Evolutionary conservation across 2,329 filamentous ascomycete species (phyloP).

Genomic region (Simplicillium aogashimaense): DNA sequence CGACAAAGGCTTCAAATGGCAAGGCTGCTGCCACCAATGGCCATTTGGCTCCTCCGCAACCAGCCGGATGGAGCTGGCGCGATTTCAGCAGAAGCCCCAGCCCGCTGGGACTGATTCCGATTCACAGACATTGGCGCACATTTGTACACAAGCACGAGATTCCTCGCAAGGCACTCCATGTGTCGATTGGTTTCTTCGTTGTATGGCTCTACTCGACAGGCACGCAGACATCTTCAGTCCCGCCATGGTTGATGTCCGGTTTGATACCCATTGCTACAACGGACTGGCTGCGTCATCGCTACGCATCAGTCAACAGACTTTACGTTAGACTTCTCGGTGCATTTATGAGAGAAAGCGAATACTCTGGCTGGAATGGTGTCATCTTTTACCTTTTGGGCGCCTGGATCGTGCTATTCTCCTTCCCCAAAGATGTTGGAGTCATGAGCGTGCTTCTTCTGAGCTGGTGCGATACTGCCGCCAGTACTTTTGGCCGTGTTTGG

Average conservation of each 20-base stretch:
- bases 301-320: conserved; percentile 69
- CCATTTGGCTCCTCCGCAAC: conserved; percentile 59
- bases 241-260: conserved; percentile 71
- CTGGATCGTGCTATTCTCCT: conserved; percentile 75
- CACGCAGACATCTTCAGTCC: conserved; percentile 65
- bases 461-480: conserved; percentile 97
- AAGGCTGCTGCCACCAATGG: conserved; percentile 40
- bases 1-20: conserved; percentile 18
- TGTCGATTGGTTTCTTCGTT: conserved; percentile 93
- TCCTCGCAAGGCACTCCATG: conserved; percentile 83
- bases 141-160: conserved; percentile 97
- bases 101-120: conserved; percentile 86
- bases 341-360: conserved; percentile 95
- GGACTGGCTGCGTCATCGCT: conserved; percentile 77
- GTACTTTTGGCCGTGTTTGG: conserved; percentile 84
- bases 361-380: conserved; percentile 88
- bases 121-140: conserved; percentile 82
- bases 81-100: conserved; percentile 87
- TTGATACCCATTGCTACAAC: conserved; percentile 75
- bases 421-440: conserved; percentile 87
- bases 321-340: conserved; percentile 81
- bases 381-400: conserved; percentile 93
- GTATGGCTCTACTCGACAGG: conserved; percentile 77
- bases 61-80: conserved; percentile 65
- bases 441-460: conserved; percentile 84